Conservation (phyloP, 1,139 yeast genomes). For the Debaryomyces singareniensis region DNA sequence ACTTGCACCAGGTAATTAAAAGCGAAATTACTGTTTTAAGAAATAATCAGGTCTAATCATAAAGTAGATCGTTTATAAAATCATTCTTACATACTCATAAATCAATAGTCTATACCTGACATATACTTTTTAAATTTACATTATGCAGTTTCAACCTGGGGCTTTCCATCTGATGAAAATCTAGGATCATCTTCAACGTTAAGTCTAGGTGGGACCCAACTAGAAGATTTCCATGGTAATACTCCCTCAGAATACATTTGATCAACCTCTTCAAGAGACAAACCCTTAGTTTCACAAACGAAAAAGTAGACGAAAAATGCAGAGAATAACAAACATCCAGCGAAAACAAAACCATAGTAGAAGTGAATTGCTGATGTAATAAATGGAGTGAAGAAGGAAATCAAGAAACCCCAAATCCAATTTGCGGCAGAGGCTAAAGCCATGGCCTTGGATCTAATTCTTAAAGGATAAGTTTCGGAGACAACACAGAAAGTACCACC, state of each 20-base stretch:
- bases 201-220: slow-evolving; percentile 41
- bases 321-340: slow-evolving; percentile 38
- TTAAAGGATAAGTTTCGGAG: slow-evolving; percentile 73
- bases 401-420: slow-evolving; percentile 63
- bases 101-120: too few relatives aligned
- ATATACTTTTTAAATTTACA: too few relatives aligned
- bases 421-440: slow-evolving; percentile 70
- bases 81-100: too few relatives aligned
- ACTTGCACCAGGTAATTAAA: too few relatives aligned
- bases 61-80: too few relatives aligned
- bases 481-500: slow-evolving; percentile 75
- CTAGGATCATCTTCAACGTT: too few relatives aligned
- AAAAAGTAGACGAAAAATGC: slow-evolving; percentile 69
- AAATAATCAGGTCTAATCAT: too few relatives aligned
- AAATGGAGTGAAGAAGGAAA: slow-evolving; percentile 49
- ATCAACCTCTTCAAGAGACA: slow-evolving; percentile 85
- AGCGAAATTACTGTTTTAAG: too few relatives aligned
- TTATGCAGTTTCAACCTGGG: too few relatives aligned
- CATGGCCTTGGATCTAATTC: slow-evolving; percentile 76
- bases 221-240: slow-evolving; percentile 41
- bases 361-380: slow-evolving; percentile 41
- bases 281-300: slow-evolving; percentile 87
- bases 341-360: slow-evolving; percentile 42
- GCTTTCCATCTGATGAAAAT: too few relatives aligned
- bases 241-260: slow-evolving; percentile 45